Evolutionary conservation across 495 filamentous ascomycete species (phyloP), one percentile per base, ranked within the genome.

Genomic region (Neurospora hispaniola): DNA sequence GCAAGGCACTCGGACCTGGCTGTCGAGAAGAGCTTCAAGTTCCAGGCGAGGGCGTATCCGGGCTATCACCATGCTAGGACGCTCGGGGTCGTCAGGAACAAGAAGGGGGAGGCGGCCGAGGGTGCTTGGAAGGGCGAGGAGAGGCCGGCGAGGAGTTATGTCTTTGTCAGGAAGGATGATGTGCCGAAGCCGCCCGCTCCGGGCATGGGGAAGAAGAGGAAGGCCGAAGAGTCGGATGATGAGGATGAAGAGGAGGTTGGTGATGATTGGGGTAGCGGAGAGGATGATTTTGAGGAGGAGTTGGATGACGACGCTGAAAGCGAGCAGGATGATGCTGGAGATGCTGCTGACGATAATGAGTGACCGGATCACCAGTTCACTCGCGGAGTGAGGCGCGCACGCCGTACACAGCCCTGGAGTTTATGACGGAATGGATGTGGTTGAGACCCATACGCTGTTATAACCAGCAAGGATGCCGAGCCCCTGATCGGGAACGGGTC

Each of bases 51-150:
- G 54, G 90, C 86, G 16, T 99, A 97, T 82, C 90, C 91, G 54
- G 94, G 91, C 0, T 99, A 99, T 78, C 89, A 84, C 73, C 96
- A 99, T 85, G 93, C 92, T 3, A 81, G 96, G 71, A 99, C 96
- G 11, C 77, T 97, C 39, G 96, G 96, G 0, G 90, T 91, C 38
- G 89, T 97, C 62, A 82, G 76, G 77, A 82, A 86, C 88, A 82
- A 84, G 82, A 76, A 81, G 83, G 87, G 89, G 39, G 84, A 84
- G 80, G 79, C 79, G 38, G 78, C 74, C 1, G 74, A 74, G 23
- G 75, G 76, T 11, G 84, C 81, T 10, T 96, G 94, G 94, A 90
- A 89, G 75, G 94, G 93, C 5, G 93, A 94, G 77, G 89, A 93
- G 73, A 84, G 94, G 75, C 79, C 85, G 18, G 90, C 91, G 31